Evolutionary conservation across 441 rosid species (phyloP).

Genomic region (Omphalea diandra): DNA sequence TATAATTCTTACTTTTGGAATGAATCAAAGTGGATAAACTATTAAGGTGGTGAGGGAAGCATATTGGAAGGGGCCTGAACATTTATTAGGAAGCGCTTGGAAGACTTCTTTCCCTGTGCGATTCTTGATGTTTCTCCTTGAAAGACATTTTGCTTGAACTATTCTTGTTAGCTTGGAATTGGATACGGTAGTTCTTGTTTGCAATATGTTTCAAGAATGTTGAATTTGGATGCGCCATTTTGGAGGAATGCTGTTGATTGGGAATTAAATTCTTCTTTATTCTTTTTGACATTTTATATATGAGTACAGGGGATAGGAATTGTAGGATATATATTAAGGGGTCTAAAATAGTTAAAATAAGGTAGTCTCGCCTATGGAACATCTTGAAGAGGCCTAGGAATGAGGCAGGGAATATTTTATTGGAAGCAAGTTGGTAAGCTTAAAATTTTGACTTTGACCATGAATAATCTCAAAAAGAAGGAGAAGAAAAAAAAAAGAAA

Average conservation of each 20-base stretch:
- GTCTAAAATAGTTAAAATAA: no score
- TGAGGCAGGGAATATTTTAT: background rate
- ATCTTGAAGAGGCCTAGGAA: background rate
- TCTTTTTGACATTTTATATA: background rate
- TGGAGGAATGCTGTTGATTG: background rate
- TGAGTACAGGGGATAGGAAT: background rate
- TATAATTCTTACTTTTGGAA: background rate
- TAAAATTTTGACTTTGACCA: background rate
- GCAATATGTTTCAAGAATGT: background rate
- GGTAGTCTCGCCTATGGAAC: background rate
- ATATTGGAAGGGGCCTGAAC: background rate
- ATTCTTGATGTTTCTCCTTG: background rate
- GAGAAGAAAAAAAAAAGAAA: background rate
- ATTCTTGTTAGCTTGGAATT: background rate
- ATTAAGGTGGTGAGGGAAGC: background rate
- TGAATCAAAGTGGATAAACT: background rate
- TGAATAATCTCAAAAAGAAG: background rate
- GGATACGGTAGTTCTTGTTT: background rate
- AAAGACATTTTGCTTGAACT: background rate
- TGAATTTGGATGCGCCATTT: background rate
- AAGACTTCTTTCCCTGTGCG: background rate
- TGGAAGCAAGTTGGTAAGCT: background rate
- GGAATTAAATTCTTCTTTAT: background rate
- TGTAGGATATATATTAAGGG: background rate
- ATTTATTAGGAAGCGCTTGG: background rate